Conservation (phyloP, 2,329 filamentous ascomycete genomes). For the Colletotrichum viniferum region DNA sequence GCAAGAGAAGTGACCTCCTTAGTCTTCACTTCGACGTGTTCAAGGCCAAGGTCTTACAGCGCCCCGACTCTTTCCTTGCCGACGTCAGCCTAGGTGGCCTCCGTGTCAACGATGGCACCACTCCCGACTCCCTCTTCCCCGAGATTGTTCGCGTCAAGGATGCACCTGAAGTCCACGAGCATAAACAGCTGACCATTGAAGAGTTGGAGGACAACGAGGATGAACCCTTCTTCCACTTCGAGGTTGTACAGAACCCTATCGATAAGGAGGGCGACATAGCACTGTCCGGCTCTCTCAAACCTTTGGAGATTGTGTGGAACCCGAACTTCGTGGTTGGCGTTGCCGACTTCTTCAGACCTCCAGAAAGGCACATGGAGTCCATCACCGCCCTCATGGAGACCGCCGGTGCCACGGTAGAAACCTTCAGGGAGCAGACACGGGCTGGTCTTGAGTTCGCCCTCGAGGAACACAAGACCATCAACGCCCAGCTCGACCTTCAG, state of each 20-base stretch:
- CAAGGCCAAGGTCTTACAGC: constrained; percentile 85
- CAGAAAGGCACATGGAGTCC: constrained; percentile 97
- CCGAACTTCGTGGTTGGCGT: constrained; percentile 90
- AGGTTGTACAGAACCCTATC: constrained; percentile 93
- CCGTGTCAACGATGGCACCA: constrained; percentile 94
- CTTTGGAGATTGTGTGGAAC: constrained; percentile 97
- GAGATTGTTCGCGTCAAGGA: constrained; percentile 98
- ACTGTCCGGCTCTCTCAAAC: constrained; percentile 88
- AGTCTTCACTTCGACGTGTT: constrained; percentile 95
- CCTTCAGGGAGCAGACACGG: constrained; percentile 91
- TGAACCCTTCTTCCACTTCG: constrained; percentile 89
- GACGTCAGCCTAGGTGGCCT: constrained; percentile 92
- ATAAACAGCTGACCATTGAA: constrained; percentile 55
- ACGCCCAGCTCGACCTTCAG: constrained; percentile 93
- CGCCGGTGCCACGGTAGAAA: constrained; percentile 93
- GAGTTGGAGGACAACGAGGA: constrained; percentile 56
- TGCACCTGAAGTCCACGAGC: constrained; percentile 59
- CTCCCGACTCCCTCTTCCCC: constrained; percentile 85
- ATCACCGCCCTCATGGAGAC: constrained; percentile 95
- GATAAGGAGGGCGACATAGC: constrained; percentile 92
- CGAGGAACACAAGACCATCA: constrained; percentile 97
- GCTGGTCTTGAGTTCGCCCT: constrained; percentile 95
- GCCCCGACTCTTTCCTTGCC: constrained; percentile 87
- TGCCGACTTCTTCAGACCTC: constrained; percentile 94
- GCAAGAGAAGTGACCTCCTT: constrained; percentile 79